Evolutionary conservation across 345 rosid genomes (phyloP).

Genomic region (Lagerstroemia speciosa): DNA sequence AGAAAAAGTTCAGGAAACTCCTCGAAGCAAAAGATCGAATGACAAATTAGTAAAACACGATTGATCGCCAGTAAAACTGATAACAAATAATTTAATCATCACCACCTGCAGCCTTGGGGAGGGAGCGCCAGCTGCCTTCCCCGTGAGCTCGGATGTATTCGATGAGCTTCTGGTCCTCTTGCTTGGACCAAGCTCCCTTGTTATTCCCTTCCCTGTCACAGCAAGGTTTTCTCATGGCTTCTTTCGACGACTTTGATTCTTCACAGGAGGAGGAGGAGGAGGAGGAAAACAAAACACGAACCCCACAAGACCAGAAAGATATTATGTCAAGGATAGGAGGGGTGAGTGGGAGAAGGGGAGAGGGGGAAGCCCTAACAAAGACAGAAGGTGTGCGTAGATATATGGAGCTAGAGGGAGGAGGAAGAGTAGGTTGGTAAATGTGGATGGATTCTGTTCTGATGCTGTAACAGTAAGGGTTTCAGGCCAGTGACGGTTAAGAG

Average conservation of each 20-base stretch:
- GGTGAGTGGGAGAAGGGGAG: neutral
- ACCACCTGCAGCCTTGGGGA: slow-evolving; percentile 74
- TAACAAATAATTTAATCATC: neutral
- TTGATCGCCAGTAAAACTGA: neutral
- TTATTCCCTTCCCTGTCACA: slow-evolving; percentile 77
- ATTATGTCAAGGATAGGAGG: neutral
- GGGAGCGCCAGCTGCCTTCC: slow-evolving; percentile 87
- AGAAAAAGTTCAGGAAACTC: too few relatives aligned
- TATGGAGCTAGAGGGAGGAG: neutral
- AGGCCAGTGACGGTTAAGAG: neutral
- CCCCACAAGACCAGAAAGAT: neutral
- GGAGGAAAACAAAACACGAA: too few relatives aligned
- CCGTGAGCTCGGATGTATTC: slow-evolving; percentile 65
- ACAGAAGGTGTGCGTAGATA: slow-evolving; percentile 3
- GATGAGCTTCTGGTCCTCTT: slow-evolving; percentile 66
- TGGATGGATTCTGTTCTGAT: neutral
- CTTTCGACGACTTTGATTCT: neutral
- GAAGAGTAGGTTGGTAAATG: neutral
- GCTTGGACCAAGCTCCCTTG: slow-evolving; percentile 88
- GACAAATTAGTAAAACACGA: neutral
- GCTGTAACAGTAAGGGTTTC: neutral
- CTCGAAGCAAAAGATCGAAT: neutral
- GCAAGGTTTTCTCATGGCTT: slow-evolving; percentile 34
- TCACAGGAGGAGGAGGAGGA: neutral
- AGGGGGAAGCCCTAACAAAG: neutral